Evolutionary conservation across 2,329 filamentous ascomycete genomes (phyloP).

Genomic region (Stagonosporopsis chrysanthemi): DNA sequence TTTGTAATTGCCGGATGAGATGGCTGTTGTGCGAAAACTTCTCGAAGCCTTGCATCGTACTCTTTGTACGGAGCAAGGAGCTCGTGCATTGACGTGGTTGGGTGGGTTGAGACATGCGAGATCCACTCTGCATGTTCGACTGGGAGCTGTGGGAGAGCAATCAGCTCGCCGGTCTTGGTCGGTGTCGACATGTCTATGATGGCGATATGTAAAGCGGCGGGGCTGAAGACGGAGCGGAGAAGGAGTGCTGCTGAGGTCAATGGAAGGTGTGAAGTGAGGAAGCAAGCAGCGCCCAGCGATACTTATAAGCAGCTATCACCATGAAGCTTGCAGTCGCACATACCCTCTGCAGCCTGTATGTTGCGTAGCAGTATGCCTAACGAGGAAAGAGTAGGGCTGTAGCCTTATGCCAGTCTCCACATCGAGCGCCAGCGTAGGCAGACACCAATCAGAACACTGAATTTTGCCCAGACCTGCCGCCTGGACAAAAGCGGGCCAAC

Average conservation of each 20-base stretch:
- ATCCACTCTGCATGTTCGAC: conserved; percentile 53
- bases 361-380: background rate
- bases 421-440: conserved; percentile 5
- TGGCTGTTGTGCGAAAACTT: conserved; percentile 73
- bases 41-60: conserved; percentile 71
- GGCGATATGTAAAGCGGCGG: background rate
- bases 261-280: background rate
- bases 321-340: background rate
- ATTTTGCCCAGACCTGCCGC: conserved; percentile 1
- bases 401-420: conserved; percentile 12
- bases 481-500: background rate
- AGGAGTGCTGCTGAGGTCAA: background rate
- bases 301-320: conserved; percentile 6
- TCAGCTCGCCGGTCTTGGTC: background rate
- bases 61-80: conserved; percentile 71
- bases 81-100: conserved; percentile 62
- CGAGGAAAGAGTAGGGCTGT: background rate
- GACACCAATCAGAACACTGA: conserved; percentile 5
- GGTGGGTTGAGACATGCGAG: conserved; percentile 63
- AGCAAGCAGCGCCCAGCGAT: background rate
- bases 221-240: background rate
- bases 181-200: conserved; percentile 23
- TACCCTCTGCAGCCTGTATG: conserved; percentile 7
- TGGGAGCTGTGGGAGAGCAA: conserved; percentile 50
- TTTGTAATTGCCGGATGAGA: conserved; percentile 64